Evolutionary conservation across 257 asterid species (phyloP), one percentile per base, ranked within the genome.

Genomic region (Solanum dulcamara): DNA sequence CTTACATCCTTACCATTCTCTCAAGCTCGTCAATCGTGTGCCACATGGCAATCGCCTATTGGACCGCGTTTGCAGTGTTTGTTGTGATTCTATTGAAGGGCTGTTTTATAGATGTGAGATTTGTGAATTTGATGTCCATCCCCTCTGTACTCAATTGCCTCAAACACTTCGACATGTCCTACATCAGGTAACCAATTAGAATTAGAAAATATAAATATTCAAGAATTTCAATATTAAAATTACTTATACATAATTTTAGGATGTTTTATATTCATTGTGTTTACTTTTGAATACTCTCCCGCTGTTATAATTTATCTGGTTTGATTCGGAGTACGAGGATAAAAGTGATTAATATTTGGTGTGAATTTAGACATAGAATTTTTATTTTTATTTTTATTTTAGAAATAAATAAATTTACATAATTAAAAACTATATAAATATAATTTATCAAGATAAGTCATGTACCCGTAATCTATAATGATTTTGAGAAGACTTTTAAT

Each of bases 121-220:
- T 44, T 92, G 93, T 18, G 90, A 89, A 10, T 92, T 91, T 44
- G 92, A 91, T 35, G 89, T 90, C 30, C 95, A 92, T 35, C 95
- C 93, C 2, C 44, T 91, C 4, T 92, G 95, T 90, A 89, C 92
- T 2, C 90, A 81, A n/a, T 71, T 92, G 60, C 93, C 93, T 1
- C 85, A 90, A 48, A 64, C 85, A 13, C 22, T 89, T 13, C 82
- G 35, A 8, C 95, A 92, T 42, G 93, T 91, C 0, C 85, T 90
- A n/a, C 93, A 92, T 88, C 74, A 72, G 53, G 33, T 7, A 44
- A 42, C n/a, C 14, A 57, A 57, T 57, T 57, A 55, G 20, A 55
- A 1, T 8, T 8, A 1, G 4, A 22, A 55, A 55, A 55, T 8
- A 20, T 55, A 20, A 55, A 51, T 14, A 18, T 53, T 53, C 5